These are phyloP conservation scores for Basipetospora chlamydospora DNA, from an alignment of 2,329 filamentous ascomycete species.

Conservation along the genomic window DNA sequence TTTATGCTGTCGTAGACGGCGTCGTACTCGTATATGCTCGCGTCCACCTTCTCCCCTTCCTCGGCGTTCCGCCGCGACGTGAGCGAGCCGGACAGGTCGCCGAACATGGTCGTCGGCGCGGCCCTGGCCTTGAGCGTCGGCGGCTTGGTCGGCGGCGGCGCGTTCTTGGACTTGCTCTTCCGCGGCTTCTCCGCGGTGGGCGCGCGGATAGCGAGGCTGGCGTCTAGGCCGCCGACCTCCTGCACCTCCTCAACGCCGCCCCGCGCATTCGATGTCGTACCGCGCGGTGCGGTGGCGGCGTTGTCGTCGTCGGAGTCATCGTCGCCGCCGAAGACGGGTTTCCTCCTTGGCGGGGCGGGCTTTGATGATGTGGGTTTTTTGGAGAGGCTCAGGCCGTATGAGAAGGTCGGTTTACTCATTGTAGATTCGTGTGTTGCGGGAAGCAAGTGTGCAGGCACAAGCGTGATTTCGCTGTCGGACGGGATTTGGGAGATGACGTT, in stretches of 20 bases:
- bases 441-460: too few species aligned
- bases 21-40: constrained; percentile 76
- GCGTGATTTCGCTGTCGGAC: too few species aligned
- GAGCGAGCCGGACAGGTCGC: constrained; percentile 52
- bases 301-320: constrained; percentile 40
- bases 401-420: constrained; percentile 35
- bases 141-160: constrained; percentile 18
- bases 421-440: too few species aligned
- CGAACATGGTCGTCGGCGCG: constrained; percentile 31
- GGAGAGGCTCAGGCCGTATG: constrained; percentile 43
- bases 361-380: constrained; percentile 44
- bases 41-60: constrained; percentile 51
- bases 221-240: constrained; percentile 38
- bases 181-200: constrained; percentile 1
- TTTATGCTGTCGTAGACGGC: constrained; percentile 66
- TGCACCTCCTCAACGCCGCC: constrained; percentile 49
- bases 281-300: constrained; percentile 9
- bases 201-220: constrained; percentile 13
- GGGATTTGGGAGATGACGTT: too few species aligned
- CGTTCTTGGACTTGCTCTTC: constrained; percentile 18
- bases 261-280: too few species aligned
- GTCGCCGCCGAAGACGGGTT: constrained; percentile 44
- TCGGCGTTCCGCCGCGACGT: constrained; percentile 49
- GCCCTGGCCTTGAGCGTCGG: constrained; percentile 30
- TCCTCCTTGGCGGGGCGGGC: constrained; percentile 32